Conservation (phyloP, 768 basidiomycete genomes). For the Rossbeevera mucosa region DNA sequence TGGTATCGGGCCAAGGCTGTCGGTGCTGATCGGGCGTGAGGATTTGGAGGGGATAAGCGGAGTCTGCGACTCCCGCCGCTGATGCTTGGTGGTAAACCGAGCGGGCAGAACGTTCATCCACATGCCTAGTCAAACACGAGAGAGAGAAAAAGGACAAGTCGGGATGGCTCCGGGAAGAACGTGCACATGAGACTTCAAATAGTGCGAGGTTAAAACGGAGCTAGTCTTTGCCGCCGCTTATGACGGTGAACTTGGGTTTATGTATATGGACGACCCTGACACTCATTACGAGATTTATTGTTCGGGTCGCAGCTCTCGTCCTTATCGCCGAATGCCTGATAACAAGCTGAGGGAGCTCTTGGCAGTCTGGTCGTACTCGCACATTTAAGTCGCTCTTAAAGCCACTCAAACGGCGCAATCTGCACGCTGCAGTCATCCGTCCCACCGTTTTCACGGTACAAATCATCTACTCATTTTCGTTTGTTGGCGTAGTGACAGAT, state of each 20-base stretch:
- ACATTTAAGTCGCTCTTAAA: neutral
- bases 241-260: neutral
- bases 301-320: neutral
- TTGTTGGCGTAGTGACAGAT: neutral
- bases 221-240: neutral
- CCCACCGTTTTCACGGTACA: neutral
- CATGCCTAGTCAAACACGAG: slow-evolving; percentile 1
- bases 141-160: neutral
- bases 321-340: neutral
- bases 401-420: neutral
- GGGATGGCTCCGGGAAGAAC: neutral
- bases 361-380: neutral
- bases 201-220: slow-evolving; percentile 3
- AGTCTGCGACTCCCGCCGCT: neutral
- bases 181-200: slow-evolving; percentile 1
- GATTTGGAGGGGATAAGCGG: slow-evolving; percentile 13
- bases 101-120: slow-evolving; percentile 14
- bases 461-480: neutral
- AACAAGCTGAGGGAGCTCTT: no score
- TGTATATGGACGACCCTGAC: neutral
- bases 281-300: neutral
- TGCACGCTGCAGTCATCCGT: neutral
- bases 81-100: slow-evolving; percentile 6
- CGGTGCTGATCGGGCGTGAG: slow-evolving; percentile 3
- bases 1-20: slow-evolving; percentile 8